These are phyloP conservation scores for Didymella pinodella DNA, from an alignment of 2,329 filamentous ascomycete species.

Conservation along the genomic window DNA sequence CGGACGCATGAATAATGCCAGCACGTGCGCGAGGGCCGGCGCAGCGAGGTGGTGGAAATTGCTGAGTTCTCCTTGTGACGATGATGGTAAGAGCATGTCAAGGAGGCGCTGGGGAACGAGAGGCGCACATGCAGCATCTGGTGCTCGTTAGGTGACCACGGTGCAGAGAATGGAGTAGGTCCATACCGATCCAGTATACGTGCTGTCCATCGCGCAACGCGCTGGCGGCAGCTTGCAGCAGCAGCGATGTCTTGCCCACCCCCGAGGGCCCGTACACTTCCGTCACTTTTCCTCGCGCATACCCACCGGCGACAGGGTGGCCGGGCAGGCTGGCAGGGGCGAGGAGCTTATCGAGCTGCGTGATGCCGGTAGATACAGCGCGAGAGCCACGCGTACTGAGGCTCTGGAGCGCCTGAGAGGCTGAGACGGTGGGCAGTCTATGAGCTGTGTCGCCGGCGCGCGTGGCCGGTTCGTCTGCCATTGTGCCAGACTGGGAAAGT, in stretches of 20 bases:
- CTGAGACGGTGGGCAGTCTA: slow-evolving; percentile 78
- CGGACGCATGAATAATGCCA: slow-evolving; percentile 77
- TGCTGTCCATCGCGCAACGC: slow-evolving; percentile 66
- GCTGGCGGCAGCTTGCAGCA: slow-evolving; percentile 73
- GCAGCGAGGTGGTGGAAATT: slow-evolving; percentile 72
- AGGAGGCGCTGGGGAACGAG: slow-evolving; percentile 59
- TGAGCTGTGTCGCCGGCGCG: slow-evolving; percentile 59
- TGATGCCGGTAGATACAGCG: slow-evolving; percentile 58
- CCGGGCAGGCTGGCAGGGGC: slow-evolving; percentile 35
- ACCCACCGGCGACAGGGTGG: slow-evolving; percentile 56
- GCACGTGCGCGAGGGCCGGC: slow-evolving; percentile 68
- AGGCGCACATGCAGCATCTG: slow-evolving; percentile 60
- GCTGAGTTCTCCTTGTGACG: slow-evolving; percentile 44
- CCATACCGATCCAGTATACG: slow-evolving; percentile 82
- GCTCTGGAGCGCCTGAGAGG: slow-evolving; percentile 73
- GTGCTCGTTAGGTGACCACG: slow-evolving; percentile 33
- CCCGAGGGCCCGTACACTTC: slow-evolving; percentile 91
- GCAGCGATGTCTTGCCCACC: slow-evolving; percentile 82
- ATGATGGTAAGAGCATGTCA: slow-evolving; percentile 51
- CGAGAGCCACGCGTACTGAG: slow-evolving; percentile 61
- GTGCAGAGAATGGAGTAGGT: too few relatives aligned
- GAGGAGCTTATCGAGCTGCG: slow-evolving; percentile 57
- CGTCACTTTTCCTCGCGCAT: slow-evolving; percentile 78
- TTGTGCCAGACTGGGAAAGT: slow-evolving; percentile 18
- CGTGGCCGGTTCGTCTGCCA: slow-evolving; percentile 40